phyloP scores from a whole-genome alignment of 768 basidiomycete species.

The Favolaschia claudopus region DNA sequence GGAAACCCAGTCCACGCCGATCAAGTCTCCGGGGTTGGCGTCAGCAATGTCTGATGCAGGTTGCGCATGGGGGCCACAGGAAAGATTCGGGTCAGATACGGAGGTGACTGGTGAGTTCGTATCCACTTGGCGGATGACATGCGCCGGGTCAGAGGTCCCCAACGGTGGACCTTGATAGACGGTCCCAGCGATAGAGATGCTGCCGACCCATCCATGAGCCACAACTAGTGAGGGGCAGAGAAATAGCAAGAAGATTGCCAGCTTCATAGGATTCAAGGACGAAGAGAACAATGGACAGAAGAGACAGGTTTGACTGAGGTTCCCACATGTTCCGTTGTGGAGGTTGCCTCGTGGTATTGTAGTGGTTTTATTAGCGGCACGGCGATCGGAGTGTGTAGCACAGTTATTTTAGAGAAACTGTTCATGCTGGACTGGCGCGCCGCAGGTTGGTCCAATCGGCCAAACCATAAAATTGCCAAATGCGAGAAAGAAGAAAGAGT shows the following conservation, averaged over 20 bases:
- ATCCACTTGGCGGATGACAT: slow-evolving; percentile 54
- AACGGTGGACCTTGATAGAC: slow-evolving; percentile 52
- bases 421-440: too few relatives aligned
- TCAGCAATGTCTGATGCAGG: slow-evolving; percentile 49
- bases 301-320: slow-evolving; percentile 6
- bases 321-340: slow-evolving; percentile 12
- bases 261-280: not conserved
- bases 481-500: too few relatives aligned
- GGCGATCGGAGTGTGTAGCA: too few relatives aligned
- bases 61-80: slow-evolving; percentile 55
- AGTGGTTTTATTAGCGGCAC: too few relatives aligned
- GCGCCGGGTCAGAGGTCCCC: slow-evolving; percentile 44
- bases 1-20: slow-evolving; percentile 52
- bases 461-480: too few relatives aligned
- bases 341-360: slow-evolving; percentile 16
- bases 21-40: slow-evolving; percentile 54
- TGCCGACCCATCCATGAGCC: slow-evolving; percentile 54
- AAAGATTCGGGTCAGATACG: slow-evolving; percentile 49
- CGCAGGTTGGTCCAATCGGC: too few relatives aligned
- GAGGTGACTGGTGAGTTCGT: slow-evolving; percentile 56
- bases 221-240: slow-evolving; percentile 33
- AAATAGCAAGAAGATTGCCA: not conserved
- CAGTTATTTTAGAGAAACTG: too few relatives aligned
- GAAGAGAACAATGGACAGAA: not conserved
- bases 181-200: slow-evolving; percentile 52